These are phyloP conservation scores for Candida gorgasii DNA, from an alignment of 805 yeast genomes.

Conservation along the genomic window DNA sequence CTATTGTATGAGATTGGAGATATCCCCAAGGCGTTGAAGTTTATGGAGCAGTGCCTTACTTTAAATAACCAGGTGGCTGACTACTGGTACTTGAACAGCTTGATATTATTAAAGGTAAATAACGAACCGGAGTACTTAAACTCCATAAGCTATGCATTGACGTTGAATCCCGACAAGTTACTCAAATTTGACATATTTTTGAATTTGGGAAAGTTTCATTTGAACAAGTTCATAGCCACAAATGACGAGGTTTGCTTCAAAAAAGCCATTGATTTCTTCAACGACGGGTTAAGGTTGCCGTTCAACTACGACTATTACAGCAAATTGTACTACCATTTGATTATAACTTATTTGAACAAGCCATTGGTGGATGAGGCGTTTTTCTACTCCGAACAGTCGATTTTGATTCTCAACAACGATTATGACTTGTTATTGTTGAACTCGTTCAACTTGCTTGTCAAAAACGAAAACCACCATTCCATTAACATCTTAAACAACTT, in stretches of 20 bases:
- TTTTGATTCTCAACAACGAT: conserved; percentile 9
- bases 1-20: conserved; percentile 4
- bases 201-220: conserved; percentile 5
- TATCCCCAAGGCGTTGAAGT: neutral
- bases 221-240: neutral
- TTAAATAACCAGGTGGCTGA: neutral
- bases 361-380: conserved; percentile 7
- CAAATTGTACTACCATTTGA: conserved; percentile 10
- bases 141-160: conserved; percentile 1
- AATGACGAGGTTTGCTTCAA: neutral
- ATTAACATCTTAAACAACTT: conserved; percentile 9
- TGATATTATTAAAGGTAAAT: conserved; percentile 2
- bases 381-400: conserved; percentile 8
- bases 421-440: conserved; percentile 11
- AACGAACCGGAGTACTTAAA: conserved; percentile 8
- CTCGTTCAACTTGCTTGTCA: neutral
- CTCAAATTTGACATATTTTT: conserved; percentile 6
- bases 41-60: neutral
- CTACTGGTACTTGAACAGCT: conserved; percentile 6
- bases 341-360: conserved; percentile 6
- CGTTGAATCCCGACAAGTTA: neutral
- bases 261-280: neutral
- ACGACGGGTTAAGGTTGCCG: neutral
- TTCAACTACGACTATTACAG: conserved; percentile 3
- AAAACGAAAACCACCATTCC: neutral